These are phyloP conservation scores for Raphanus sativus DNA, from an alignment of 345 rosid genomes.

Conservation along the genomic window DNA sequence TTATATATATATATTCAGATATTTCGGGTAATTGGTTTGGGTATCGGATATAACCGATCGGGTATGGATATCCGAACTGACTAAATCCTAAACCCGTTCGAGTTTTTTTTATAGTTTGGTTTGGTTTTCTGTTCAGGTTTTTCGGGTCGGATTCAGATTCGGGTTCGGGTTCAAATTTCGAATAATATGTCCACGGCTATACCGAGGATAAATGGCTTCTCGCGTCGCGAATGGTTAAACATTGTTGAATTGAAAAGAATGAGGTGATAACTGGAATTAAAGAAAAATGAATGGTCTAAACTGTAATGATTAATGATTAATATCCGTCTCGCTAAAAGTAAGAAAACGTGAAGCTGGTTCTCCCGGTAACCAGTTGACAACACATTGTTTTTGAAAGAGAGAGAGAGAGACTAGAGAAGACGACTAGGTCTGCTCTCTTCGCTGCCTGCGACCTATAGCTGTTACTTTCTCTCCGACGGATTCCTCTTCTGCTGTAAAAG, in stretches of 20 bases:
- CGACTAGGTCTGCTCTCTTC: slow-evolving; percentile 34
- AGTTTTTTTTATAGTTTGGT: no score
- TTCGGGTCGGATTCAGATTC: no score
- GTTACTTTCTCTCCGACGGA: slow-evolving; percentile 23
- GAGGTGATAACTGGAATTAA: slow-evolving; percentile 2
- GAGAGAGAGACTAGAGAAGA: slow-evolving; percentile 9
- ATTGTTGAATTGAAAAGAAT: neutral
- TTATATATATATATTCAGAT: no score
- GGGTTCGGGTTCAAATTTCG: no score
- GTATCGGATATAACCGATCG: no score
- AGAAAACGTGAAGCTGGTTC: slow-evolving; percentile 23
- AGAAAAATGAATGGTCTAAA: neutral
- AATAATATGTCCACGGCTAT: no score
- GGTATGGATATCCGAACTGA: no score
- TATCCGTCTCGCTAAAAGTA: slow-evolving; percentile 4
- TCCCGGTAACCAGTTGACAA: slow-evolving; percentile 38
- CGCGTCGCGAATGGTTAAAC: neutral
- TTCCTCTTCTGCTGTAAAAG: slow-evolving; percentile 22
- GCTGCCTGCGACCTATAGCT: slow-evolving; percentile 20
- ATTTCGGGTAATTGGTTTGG: no score
- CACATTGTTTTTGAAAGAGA: slow-evolving; percentile 25
- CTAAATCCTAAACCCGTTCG: no score
- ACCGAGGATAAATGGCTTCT: slow-evolving; percentile 11
- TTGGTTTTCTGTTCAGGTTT: no score
- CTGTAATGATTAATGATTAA: slow-evolving; percentile 21